Percentiles rank a stretch among this genome's conserved stretches.
Conservation (phyloP, 2,329 filamentous ascomycete species). For the Cercospora sesami region DNA sequence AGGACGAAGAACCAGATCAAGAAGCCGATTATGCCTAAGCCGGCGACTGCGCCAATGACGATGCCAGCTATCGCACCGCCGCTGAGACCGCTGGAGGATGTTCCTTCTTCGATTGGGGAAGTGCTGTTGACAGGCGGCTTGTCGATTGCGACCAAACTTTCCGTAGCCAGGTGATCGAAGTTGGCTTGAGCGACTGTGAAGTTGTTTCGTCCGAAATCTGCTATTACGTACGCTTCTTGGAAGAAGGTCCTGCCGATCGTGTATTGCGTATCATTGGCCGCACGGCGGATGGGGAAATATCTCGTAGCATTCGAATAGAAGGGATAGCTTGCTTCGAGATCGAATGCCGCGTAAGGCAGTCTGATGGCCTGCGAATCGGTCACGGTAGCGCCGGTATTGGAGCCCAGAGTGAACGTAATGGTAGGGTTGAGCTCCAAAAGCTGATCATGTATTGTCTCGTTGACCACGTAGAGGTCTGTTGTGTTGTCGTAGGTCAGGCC, state of each 20-base stretch:
- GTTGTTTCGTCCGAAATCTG: slow-evolving; percentile 31
- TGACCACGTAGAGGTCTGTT: slow-evolving; percentile 44
- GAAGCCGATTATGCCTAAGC: slow-evolving; percentile 61
- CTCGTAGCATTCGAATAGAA: slow-evolving; percentile 34
- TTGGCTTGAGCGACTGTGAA: slow-evolving; percentile 35
- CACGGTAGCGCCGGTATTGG: background rate
- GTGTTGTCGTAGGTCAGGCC: slow-evolving; percentile 43
- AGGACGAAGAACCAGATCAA: slow-evolving; percentile 41
- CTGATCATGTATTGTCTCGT: slow-evolving; percentile 41
- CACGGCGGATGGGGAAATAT: slow-evolving; percentile 32
- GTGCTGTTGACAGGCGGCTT: background rate
- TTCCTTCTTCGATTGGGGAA: background rate
- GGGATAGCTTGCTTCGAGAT: slow-evolving; percentile 35
- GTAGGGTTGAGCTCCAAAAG: slow-evolving; percentile 39
- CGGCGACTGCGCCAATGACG: slow-evolving; percentile 76
- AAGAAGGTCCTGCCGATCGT: slow-evolving; percentile 33
- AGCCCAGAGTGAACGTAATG: slow-evolving; percentile 40
- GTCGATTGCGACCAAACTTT: slow-evolving; percentile 13
- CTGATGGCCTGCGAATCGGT: slow-evolving; percentile 31
- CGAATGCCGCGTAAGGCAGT: slow-evolving; percentile 45
- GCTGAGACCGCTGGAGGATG: slow-evolving; percentile 56
- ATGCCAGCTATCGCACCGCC: slow-evolving; percentile 91
- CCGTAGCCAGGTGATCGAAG: slow-evolving; percentile 3
- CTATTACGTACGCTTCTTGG: slow-evolving; percentile 35
- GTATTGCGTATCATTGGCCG: slow-evolving; percentile 30